These are phyloP conservation scores for Prunus fruticosa DNA, from an alignment of 306 rosid species.

Conservation along the genomic window DNA sequence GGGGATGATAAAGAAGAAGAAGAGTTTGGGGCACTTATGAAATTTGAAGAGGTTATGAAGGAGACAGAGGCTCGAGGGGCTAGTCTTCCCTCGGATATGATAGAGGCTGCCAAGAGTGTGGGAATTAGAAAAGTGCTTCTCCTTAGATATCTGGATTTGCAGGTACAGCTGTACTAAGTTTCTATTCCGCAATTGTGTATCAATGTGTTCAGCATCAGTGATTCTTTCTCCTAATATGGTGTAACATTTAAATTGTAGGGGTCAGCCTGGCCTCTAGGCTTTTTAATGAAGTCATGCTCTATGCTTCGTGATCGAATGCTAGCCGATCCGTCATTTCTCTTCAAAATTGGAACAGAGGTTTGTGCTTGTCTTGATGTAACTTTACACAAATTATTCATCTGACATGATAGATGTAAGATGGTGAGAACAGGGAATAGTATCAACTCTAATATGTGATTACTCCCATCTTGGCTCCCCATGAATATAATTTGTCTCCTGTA, in stretches of 20 bases:
- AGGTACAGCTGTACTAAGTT: slow-evolving; percentile 19
- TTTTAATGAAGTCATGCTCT: slow-evolving; percentile 65
- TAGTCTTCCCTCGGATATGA: slow-evolving; percentile 46
- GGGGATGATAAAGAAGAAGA: slow-evolving; percentile 37
- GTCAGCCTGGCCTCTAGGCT: slow-evolving; percentile 71
- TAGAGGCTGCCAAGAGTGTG: slow-evolving; percentile 49
- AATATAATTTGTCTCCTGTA: background rate
- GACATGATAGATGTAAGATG: background rate
- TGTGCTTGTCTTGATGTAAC: slow-evolving; percentile 29
- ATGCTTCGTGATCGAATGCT: slow-evolving; percentile 81
- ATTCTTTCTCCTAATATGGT: slow-evolving; percentile 1
- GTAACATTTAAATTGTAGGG: slow-evolving; percentile 46
- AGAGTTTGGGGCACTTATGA: slow-evolving; percentile 44
- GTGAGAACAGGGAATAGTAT: background rate
- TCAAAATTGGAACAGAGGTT: slow-evolving; percentile 95
- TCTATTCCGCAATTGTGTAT: background rate
- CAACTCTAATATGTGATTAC: background rate
- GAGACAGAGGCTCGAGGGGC: slow-evolving; percentile 40
- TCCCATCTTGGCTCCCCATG: background rate
- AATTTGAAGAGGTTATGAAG: slow-evolving; percentile 45
- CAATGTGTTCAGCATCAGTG: background rate
- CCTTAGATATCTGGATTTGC: slow-evolving; percentile 47
- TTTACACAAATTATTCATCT: slow-evolving; percentile 5
- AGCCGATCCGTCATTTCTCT: slow-evolving; percentile 89
- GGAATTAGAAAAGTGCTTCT: slow-evolving; percentile 49